These are phyloP conservation scores for Pleurotus platypus DNA, from an alignment of 768 basidiomycete species.

Conservation along the genomic window DNA sequence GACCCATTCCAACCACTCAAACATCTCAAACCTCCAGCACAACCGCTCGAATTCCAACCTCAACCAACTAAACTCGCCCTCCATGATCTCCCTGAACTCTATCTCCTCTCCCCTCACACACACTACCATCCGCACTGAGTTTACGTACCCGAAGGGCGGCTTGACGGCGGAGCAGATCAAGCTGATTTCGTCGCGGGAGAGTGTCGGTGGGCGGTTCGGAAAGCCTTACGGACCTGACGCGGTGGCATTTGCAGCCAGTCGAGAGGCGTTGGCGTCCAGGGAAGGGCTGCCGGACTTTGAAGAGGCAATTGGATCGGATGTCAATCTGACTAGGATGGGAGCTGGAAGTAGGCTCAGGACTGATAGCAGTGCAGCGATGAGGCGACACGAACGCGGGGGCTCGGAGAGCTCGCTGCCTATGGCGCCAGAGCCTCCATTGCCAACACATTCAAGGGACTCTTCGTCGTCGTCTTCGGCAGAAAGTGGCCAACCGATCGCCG, in stretches of 20 bases:
- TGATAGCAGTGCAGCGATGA: background rate
- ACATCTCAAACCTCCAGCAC: too few species aligned
- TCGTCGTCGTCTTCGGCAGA: too few species aligned
- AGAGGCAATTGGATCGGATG: conserved; percentile 12
- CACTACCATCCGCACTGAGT: conserved; percentile 67
- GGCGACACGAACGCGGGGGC: background rate
- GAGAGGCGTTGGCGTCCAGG: conserved; percentile 26
- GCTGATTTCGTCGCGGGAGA: conserved; percentile 66
- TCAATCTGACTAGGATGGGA: background rate
- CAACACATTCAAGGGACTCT: background rate
- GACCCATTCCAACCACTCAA: conserved; percentile 31
- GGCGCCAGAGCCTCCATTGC: background rate
- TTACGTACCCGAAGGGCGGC: conserved; percentile 60
- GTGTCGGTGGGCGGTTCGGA: conserved; percentile 59
- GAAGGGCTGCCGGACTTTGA: conserved; percentile 53
- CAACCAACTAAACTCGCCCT: conserved; percentile 55
- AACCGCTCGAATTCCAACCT: too few species aligned
- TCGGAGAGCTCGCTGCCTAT: conserved; percentile 1
- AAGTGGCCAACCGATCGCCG: background rate
- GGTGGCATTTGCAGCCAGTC: conserved; percentile 54
- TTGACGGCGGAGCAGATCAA: conserved; percentile 64
- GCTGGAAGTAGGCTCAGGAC: background rate
- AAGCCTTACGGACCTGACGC: conserved; percentile 77
- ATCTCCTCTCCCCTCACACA: conserved; percentile 78
- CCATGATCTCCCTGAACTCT: conserved; percentile 65